phyloP scores from a whole-genome alignment of 225 moss, liverwort and hornwort species.

The Rhytidiadelphus loreus region DNA sequence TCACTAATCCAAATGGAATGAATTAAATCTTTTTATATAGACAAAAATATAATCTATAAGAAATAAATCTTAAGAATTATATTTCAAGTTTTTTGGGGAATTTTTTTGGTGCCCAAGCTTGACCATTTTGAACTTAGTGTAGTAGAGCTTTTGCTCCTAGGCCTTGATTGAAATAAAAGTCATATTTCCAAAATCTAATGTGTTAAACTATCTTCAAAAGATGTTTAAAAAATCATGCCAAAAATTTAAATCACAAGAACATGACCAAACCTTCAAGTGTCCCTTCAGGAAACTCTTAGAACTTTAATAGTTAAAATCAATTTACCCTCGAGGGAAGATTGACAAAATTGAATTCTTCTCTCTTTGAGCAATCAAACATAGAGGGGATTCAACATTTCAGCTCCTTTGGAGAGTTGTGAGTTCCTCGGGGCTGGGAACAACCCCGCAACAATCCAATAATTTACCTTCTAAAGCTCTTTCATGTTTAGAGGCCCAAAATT shows the following conservation, averaged over 20 bases:
- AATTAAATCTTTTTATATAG: too few species aligned
- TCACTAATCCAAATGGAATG: too few species aligned
- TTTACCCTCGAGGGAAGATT: fast-evolving
- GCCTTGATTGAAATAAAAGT: background rate
- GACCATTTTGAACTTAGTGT: background rate
- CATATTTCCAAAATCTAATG: background rate
- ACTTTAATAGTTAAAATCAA: background rate
- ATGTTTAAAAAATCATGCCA: background rate
- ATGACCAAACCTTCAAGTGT: background rate
- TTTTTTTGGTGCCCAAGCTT: background rate
- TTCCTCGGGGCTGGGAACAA: too few species aligned
- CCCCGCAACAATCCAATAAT: background rate
- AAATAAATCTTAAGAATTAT: background rate
- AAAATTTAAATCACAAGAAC: background rate
- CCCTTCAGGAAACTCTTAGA: fast-evolving
- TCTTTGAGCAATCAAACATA: background rate
- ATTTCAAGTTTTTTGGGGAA: background rate
- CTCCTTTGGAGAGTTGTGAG: too few species aligned
- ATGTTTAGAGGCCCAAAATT: too few species aligned
- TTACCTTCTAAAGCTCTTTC: too few species aligned
- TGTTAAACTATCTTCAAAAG: background rate
- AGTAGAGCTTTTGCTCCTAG: fast-evolving
- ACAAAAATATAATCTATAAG: background rate
- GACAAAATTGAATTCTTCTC: background rate
- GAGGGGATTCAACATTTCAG: too few species aligned